Conservation (phyloP, 1,139 yeast species). For the Yamadazyma mexicana region DNA sequence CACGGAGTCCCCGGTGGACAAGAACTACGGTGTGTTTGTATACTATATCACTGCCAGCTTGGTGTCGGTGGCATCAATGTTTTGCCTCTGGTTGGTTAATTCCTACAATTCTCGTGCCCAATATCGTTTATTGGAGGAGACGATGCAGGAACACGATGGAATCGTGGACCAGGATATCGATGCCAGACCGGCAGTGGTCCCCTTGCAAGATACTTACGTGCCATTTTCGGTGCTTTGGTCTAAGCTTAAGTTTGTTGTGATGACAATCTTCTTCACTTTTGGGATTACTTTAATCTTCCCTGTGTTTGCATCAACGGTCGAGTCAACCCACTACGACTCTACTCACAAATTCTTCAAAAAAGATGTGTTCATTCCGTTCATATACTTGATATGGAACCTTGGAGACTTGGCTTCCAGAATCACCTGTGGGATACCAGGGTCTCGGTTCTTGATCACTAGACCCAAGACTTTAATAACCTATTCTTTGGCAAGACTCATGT, state of each 20-base stretch:
- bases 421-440: slow-evolving; percentile 56
- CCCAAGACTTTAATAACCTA: slow-evolving; percentile 49
- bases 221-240: slow-evolving; percentile 54
- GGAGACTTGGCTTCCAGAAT: slow-evolving; percentile 86
- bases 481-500: slow-evolving; percentile 52
- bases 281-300: slow-evolving; percentile 82
- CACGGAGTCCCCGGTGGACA: slow-evolving; percentile 27
- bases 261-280: slow-evolving; percentile 74
- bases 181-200: not conserved
- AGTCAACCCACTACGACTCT: slow-evolving; percentile 45
- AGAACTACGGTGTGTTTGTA: slow-evolving; percentile 53
- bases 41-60: slow-evolving; percentile 73
- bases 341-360: slow-evolving; percentile 37
- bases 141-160: no score
- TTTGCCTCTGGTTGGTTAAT: slow-evolving; percentile 33
- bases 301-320: slow-evolving; percentile 77
- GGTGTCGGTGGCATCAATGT: slow-evolving; percentile 53
- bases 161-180: slow-evolving; percentile 12
- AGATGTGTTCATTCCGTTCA: slow-evolving; percentile 68
- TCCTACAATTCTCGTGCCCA: slow-evolving; percentile 22
- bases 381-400: slow-evolving; percentile 78
- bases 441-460: slow-evolving; percentile 32
- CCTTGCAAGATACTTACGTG: slow-evolving; percentile 26
- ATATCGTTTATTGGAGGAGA: slow-evolving; percentile 20
- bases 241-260: slow-evolving; percentile 61